Evolutionary conservation across 2,329 filamentous ascomycete species (phyloP), one percentile per base, ranked within the genome.

Genomic region (Xylariales sp.): DNA sequence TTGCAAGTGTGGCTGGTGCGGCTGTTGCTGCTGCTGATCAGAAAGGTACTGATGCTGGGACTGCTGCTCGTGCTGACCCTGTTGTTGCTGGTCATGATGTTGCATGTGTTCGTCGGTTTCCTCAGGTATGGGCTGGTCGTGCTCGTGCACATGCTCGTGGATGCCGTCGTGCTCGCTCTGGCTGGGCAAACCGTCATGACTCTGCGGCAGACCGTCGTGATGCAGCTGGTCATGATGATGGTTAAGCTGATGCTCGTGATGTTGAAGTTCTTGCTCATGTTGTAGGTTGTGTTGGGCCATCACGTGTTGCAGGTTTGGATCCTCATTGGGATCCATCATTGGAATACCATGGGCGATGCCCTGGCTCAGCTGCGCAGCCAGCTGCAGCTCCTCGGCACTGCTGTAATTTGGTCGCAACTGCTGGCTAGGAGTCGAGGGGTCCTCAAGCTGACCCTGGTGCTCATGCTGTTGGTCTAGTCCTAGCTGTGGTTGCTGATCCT

Each of bases 331-430:
- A 43, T 73, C 70, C 14, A 71, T 51, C 37, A 58, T 66, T 12
- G 65, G 61, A 55, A 78, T 68, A 44, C 74, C 69, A 25, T 72
- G 66, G 10, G 73, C 70, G 12, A 80, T 62, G 31, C 69, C 74
- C 45, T 76, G 73, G 35, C 74, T 75, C 31, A 80, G 60, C 52
- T 79, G 76, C 8, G 76, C 75, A 11, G 76, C 75, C 28, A 80
- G 62, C 55, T 78, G 76, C 31, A 80, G 64, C 59, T 80, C 76
- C 49, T 77, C 74, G 4, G 70, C 65, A 43, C 71, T 77, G 14
- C 51, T 56, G 12, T 59, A 55, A 25, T 69, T 61, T 2, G 69
- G 62, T 10, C 65, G 64, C 11, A 63, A 52, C 34, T 71, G 67
- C 20, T 70, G 69, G 32, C 66, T 66, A 15, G 66, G 57, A 12